Conservation (phyloP, 768 basidiomycete species). For the Pulveroboletus ravenelii region DNA sequence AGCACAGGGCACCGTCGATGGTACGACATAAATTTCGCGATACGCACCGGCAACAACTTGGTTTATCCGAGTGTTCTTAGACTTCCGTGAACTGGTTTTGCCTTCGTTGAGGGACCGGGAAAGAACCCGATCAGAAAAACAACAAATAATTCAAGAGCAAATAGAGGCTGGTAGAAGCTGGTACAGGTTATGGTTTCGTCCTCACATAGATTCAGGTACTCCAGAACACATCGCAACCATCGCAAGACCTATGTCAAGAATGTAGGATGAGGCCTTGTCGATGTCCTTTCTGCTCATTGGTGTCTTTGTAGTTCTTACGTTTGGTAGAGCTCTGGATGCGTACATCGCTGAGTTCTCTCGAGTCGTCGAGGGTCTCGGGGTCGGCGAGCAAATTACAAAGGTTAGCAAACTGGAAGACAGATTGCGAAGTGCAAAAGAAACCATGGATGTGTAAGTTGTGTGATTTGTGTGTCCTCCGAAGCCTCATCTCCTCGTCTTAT, state of each 20-base stretch:
- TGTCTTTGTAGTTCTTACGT: constrained; percentile 8
- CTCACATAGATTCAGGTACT: constrained; percentile 3
- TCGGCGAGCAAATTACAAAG: constrained; percentile 1
- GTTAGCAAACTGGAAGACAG: constrained; percentile 1
- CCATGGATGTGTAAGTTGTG: constrained; percentile 16
- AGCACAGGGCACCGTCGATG: constrained; percentile 15
- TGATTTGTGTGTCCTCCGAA: neutral
- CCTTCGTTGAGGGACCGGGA: constrained; percentile 9
- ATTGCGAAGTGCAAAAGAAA: constrained; percentile 1
- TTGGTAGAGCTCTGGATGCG: constrained; percentile 11
- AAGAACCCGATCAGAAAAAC: constrained; percentile 7
- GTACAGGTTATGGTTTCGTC: neutral
- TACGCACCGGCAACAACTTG: no score
- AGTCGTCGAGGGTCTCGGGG: constrained; percentile 6
- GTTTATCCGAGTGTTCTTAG: neutral
- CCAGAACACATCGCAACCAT: constrained; percentile 15
- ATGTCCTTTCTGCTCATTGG: neutral
- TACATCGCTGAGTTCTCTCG: constrained; percentile 15
- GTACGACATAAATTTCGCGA: neutral
- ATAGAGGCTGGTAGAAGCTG: neutral
- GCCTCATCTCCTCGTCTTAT: neutral
- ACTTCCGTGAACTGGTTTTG: constrained; percentile 17
- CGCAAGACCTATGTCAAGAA: constrained; percentile 16
- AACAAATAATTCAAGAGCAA: constrained; percentile 15
- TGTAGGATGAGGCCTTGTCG: constrained; percentile 4